Conservation (phyloP, 192 early-diverging fungal genomes). For the Piromyces finnis region DNA sequence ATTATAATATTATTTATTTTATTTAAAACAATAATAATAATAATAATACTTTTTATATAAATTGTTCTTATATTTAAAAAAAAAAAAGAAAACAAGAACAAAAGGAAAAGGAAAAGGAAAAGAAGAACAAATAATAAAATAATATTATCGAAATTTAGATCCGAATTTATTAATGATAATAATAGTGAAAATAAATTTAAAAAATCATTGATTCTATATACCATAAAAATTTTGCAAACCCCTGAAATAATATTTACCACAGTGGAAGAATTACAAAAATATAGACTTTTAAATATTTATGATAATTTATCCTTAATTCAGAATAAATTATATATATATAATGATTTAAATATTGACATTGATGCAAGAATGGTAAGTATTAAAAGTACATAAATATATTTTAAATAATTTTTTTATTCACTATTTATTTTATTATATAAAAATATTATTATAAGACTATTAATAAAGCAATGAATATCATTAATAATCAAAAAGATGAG, state of each 20-base stretch:
- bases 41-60: too few relatives aligned
- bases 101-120: neutral
- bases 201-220: neutral
- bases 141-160: neutral
- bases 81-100: neutral
- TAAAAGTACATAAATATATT: too few relatives aligned
- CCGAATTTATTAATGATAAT: neutral
- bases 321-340: neutral
- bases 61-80: too few relatives aligned
- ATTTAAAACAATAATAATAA: too few relatives aligned
- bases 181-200: neutral
- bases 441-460: too few relatives aligned
- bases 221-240: neutral
- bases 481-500: too few relatives aligned
- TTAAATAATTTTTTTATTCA: too few relatives aligned
- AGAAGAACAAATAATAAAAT: neutral
- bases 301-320: neutral
- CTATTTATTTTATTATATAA: too few relatives aligned
- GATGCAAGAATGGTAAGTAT: neutral
- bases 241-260: neutral
- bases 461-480: too few relatives aligned
- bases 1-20: too few relatives aligned
- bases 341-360: neutral
- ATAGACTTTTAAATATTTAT: neutral
- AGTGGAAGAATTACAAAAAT: neutral